Evolutionary conservation across 2,329 filamentous ascomycete species (phyloP).

Genomic region (Fusarium redolens): DNA sequence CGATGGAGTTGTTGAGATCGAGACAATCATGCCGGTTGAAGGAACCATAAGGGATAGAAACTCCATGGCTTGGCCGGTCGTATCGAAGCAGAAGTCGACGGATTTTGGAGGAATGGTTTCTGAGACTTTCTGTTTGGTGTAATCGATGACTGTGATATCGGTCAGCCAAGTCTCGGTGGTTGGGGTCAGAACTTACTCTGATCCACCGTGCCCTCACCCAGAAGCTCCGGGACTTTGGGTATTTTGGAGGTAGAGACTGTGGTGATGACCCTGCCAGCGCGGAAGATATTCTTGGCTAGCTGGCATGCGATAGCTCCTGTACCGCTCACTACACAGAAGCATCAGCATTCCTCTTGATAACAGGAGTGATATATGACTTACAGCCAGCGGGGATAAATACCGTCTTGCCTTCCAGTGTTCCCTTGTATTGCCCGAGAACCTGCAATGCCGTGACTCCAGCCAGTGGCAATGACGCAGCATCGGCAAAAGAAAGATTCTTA

Average conservation of each 20-base stretch:
- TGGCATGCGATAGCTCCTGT: not conserved
- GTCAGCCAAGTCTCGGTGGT: fast-evolving
- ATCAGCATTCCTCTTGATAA: fast-evolving
- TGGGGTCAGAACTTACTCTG: fast-evolving
- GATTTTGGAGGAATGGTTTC: not conserved
- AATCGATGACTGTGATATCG: not conserved
- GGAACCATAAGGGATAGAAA: not conserved
- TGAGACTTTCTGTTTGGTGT: fast-evolving
- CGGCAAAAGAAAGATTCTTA: not conserved
- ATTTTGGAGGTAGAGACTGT: not conserved
- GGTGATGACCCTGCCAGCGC: not conserved
- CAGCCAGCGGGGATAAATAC: not conserved
- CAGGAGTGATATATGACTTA: not conserved
- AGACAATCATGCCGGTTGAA: not conserved
- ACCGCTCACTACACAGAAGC: not conserved
- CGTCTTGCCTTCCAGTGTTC: not conserved
- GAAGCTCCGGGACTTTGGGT: fast-evolving
- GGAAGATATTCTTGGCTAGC: not conserved
- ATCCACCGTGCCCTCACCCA: not conserved
- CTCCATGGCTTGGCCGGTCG: not conserved
- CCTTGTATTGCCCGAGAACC: not conserved
- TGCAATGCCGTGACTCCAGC: not conserved
- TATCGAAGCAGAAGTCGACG: not conserved
- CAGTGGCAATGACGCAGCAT: not conserved
- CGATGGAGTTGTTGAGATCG: not conserved